Conservation (phyloP, 2,329 filamentous ascomycete genomes). For the Botryotinia calthae region DNA sequence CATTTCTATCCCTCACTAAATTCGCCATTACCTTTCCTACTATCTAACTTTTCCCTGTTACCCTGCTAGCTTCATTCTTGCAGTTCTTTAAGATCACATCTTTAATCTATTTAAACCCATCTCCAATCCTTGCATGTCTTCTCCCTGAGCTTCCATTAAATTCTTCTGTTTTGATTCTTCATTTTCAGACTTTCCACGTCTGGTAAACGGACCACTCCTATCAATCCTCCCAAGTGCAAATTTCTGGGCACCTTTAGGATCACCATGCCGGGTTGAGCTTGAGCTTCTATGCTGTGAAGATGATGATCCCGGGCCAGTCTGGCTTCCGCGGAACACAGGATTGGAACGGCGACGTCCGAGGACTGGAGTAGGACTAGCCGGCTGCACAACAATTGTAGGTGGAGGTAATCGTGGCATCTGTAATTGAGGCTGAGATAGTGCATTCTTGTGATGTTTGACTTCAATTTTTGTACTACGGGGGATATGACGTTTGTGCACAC, state of each 20-base stretch:
- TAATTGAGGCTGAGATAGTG: not conserved
- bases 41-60: not conserved
- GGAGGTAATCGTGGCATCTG: not conserved
- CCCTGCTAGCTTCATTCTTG: not conserved
- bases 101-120: not conserved
- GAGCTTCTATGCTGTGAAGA: not conserved
- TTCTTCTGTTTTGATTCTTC: no score
- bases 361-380: not conserved
- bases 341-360: fast-evolving
- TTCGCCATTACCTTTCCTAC: not conserved
- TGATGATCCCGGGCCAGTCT: not conserved
- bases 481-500: not conserved
- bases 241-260: not conserved
- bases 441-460: not conserved
- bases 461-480: not conserved
- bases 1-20: not conserved
- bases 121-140: not conserved
- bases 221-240: not conserved
- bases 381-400: not conserved
- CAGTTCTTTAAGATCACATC: not conserved
- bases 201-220: not conserved
- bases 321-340: not conserved
- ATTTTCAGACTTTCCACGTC: not conserved
- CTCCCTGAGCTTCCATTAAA: not conserved
- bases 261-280: not conserved